Base-by-base conservation (phyloP, 2,329 filamentous ascomycete genomes). In the Lachnellula willkommii region DNA sequence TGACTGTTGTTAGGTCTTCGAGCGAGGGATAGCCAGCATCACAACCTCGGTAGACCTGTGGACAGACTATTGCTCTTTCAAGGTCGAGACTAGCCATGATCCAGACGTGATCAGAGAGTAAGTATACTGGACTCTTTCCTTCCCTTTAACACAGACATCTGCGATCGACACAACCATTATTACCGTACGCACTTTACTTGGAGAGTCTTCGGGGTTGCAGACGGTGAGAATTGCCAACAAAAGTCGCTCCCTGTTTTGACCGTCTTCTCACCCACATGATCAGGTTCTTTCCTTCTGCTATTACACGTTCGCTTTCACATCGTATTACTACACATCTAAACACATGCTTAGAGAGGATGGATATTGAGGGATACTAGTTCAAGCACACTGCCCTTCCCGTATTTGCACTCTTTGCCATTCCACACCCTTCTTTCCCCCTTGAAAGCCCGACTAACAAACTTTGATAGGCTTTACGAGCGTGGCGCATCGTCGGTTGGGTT, bases 31-130 rank as follows among this genome's bases (percentile, higher is more conserved):
- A 67, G 90, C 92, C 45, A 94, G 90, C 74, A 91, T 97, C 68
- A 87, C 88, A 54, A 90, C 89, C 70, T 97, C 93, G 37, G 92
- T 96, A 68, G 94, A 99, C 71, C 79, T 99, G 58, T 99, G 94
- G 94, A 89, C 90, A 52, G 92, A 95, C 68, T 99, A 96, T 77
- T 97, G 93, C 77, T 83, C 86, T 68, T 97, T 97, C 83, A 97
- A 97, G 74, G 91, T 94, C 77, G 91, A 97, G 72, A 97, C 94
- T 56, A 94, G 89, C 66, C 94, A 99, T 76, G 91, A 95, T 71
- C 83, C 90, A 68, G 89, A 95, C 71, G 82, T 95, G 74, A 95
- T 96, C 77, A 87, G 94, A 95, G 94, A 97, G 94, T 99, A 96
- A 97, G 94, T 97, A 82, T 77, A 75, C 71, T 75, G 77, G 78